Evolutionary conservation across 202 grass and related monocot genomes (phyloP).

Genomic region (Eragrostis tef): DNA sequence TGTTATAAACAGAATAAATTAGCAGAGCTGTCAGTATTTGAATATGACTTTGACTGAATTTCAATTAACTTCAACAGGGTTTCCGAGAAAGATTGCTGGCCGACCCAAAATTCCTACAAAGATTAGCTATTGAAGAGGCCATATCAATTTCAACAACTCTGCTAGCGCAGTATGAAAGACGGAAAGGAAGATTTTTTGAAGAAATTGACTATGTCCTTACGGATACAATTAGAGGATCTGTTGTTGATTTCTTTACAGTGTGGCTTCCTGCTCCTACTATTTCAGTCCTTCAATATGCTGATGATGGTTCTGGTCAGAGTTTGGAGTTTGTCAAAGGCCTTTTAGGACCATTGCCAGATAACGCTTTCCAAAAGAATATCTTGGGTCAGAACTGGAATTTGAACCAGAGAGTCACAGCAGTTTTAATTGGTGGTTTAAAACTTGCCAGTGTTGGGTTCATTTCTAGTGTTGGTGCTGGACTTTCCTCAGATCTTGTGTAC

Average conservation of each 20-base stretch:
- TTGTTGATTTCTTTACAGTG: slow-evolving; percentile 97
- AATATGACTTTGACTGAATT: slow-evolving; percentile 26
- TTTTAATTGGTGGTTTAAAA: slow-evolving; percentile 84
- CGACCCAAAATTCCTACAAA: slow-evolving; percentile 90
- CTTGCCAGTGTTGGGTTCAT: slow-evolving; percentile 83
- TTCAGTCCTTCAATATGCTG: slow-evolving; percentile 79
- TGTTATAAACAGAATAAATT: slow-evolving; percentile 27
- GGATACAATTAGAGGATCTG: slow-evolving; percentile 86
- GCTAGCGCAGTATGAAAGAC: slow-evolving; percentile 84
- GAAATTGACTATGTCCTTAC: slow-evolving; percentile 98
- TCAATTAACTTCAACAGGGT: slow-evolving; percentile 54
- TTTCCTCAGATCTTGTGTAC: slow-evolving; percentile 79
- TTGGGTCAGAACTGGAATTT: slow-evolving; percentile 77
- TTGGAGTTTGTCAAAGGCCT: slow-evolving; percentile 76
- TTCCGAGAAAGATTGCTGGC: slow-evolving; percentile 92
- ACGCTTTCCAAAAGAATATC: slow-evolving; percentile 87
- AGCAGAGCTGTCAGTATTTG: slow-evolving; percentile 4
- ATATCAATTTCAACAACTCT: slow-evolving; percentile 94
- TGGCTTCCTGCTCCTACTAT: slow-evolving; percentile 97
- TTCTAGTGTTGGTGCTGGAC: slow-evolving; percentile 82
- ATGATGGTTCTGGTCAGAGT: slow-evolving; percentile 72
- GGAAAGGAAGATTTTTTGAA: slow-evolving; percentile 83
- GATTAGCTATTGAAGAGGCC: slow-evolving; percentile 87
- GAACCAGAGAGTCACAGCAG: slow-evolving; percentile 72
- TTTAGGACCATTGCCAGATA: slow-evolving; percentile 86